Percentiles rank a stretch among this genome's conserved stretches.
Conservation (phyloP, 2,329 filamentous ascomycete genomes). For the Monosporascus sp. region DNA sequence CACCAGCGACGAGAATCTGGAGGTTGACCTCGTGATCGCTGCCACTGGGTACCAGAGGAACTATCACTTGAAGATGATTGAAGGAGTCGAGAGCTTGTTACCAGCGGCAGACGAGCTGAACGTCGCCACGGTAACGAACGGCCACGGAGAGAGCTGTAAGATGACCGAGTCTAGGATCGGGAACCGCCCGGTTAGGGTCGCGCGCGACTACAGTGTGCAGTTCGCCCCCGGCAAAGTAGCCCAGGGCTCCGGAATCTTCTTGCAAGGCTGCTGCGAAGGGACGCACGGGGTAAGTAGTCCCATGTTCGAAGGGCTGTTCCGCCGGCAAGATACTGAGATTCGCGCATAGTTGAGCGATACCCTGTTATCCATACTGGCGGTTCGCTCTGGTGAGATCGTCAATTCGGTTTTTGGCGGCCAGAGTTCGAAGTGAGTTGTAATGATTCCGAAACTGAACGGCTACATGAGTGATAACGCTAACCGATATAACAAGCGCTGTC, state of each 20-base stretch:
- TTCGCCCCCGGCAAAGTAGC: conserved; percentile 65
- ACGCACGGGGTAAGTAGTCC: conserved; percentile 75
- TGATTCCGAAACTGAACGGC: not conserved
- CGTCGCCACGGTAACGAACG: conserved; percentile 7
- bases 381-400: conserved; percentile 72
- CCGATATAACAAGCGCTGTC: not conserved
- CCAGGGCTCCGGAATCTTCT: conserved; percentile 74
- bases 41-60: conserved; percentile 82
- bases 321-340: conserved; percentile 3
- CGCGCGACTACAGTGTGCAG: conserved; percentile 71
- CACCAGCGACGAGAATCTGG: conserved; percentile 53
- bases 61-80: conserved; percentile 72
- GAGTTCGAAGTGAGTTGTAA: not conserved
- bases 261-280: conserved; percentile 89
- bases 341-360: conserved; percentile 65
- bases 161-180: conserved; percentile 41
- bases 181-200: conserved; percentile 44
- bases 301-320: not conserved
- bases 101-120: conserved; percentile 34
- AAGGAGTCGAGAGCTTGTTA: conserved; percentile 59
- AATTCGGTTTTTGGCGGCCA: conserved; percentile 60
- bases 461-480: not conserved
- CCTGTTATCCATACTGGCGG: conserved; percentile 71
- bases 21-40: conserved; percentile 76
- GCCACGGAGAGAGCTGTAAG: conserved; percentile 3